phyloP scores from a whole-genome alignment of 768 basidiomycete genomes.

The Phlebiopsis gigantea region DNA sequence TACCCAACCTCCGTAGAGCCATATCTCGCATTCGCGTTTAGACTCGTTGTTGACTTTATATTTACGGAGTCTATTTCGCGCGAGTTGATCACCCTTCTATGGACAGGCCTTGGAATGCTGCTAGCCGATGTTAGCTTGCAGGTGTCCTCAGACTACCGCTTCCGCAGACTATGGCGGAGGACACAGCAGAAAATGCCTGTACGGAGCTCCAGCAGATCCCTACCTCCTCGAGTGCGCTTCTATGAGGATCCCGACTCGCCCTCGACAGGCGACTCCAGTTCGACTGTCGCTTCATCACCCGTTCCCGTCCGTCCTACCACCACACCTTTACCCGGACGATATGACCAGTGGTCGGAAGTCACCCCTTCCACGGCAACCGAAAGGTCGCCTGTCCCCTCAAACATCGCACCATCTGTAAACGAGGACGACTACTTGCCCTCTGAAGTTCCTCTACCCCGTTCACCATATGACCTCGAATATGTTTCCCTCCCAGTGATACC shows the following conservation, averaged over 20 bases:
- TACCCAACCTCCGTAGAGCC: conserved; percentile 63
- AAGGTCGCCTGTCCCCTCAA: conserved; percentile 1
- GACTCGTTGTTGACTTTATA: conserved; percentile 69
- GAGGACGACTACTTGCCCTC: neutral
- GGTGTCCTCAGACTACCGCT: conserved; percentile 38
- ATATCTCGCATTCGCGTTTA: conserved; percentile 59
- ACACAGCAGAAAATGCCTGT: conserved; percentile 20
- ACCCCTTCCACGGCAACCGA: conserved; percentile 8
- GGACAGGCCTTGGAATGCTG: conserved; percentile 49
- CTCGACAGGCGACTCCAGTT: neutral
- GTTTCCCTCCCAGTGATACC: conserved; percentile 19
- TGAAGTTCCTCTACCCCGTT: conserved; percentile 5
- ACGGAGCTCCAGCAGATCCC: neutral
- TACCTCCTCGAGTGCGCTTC: conserved; percentile 15
- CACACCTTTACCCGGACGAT: conserved; percentile 22
- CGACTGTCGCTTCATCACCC: conserved; percentile 4
- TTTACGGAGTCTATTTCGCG: conserved; percentile 51
- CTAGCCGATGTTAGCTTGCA: conserved; percentile 46
- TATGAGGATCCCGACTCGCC: conserved; percentile 5
- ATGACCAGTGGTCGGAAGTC: conserved; percentile 19
- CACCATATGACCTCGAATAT: conserved; percentile 25
- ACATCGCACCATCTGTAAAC: neutral
- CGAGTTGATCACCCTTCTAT: conserved; percentile 43
- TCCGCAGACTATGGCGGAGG: conserved; percentile 24
- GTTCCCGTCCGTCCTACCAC: conserved; percentile 18